These are phyloP conservation scores for Periconia sp. DNA, from an alignment of 2,329 filamentous ascomycete genomes.

Conservation along the genomic window DNA sequence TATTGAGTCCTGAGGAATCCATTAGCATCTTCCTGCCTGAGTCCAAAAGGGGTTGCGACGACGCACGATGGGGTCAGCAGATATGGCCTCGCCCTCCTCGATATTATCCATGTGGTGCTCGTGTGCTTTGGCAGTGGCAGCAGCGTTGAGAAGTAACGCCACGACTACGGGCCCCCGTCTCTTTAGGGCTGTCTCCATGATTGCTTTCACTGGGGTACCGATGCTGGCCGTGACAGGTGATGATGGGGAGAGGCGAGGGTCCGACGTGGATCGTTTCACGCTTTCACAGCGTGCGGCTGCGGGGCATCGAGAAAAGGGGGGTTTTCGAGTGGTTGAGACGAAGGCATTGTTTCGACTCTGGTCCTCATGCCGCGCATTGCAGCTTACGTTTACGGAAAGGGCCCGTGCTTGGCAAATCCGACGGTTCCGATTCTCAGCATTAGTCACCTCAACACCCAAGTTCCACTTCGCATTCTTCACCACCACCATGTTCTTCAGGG, in stretches of 20 bases:
- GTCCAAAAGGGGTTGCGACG: neutral
- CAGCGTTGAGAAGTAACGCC: slow-evolving; percentile 33
- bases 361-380: no score
- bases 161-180: slow-evolving; percentile 20
- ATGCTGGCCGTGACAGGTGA: slow-evolving; percentile 5
- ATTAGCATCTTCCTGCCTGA: slow-evolving; percentile 17
- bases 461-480: slow-evolving; percentile 1
- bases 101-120: slow-evolving; percentile 50
- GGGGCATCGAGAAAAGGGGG: no score
- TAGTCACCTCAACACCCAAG: slow-evolving; percentile 1
- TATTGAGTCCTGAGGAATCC: slow-evolving; percentile 67
- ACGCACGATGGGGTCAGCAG: slow-evolving; percentile 43
- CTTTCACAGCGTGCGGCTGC: no score
- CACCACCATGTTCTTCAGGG: slow-evolving; percentile 30
- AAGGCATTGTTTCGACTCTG: no score
- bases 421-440: no score
- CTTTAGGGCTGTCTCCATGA: slow-evolving; percentile 18
- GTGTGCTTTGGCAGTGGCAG: slow-evolving; percentile 50
- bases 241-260: slow-evolving; percentile 15
- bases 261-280: slow-evolving; percentile 26
- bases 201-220: slow-evolving; percentile 1
- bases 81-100: slow-evolving; percentile 45
- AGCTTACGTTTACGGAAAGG: no score
- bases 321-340: no score
- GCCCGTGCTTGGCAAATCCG: no score